These are phyloP conservation scores for Crucibulum laeve DNA, from an alignment of 768 basidiomycete species.

Conservation along the genomic window DNA sequence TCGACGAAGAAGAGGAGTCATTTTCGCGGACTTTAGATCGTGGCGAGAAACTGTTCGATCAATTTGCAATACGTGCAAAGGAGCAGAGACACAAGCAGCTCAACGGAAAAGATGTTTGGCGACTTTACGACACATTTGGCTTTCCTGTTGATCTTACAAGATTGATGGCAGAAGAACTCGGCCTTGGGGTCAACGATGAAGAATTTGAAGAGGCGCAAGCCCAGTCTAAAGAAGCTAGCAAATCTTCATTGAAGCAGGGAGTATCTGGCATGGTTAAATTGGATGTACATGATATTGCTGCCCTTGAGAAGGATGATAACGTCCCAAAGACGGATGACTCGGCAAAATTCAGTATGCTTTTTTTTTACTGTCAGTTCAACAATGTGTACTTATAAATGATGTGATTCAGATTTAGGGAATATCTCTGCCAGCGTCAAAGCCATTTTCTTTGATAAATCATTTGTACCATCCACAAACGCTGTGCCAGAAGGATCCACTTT, in stretches of 20 bases:
- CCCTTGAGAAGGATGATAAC: slow-evolving; percentile 68
- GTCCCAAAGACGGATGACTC: slow-evolving; percentile 94
- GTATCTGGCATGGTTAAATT: slow-evolving; percentile 73
- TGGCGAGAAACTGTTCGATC: slow-evolving; percentile 93
- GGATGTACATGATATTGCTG: slow-evolving; percentile 92
- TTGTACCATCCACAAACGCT: slow-evolving; percentile 60
- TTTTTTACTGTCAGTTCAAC: background rate
- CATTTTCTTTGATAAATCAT: slow-evolving; percentile 79
- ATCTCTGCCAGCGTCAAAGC: slow-evolving; percentile 73
- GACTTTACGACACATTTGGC: slow-evolving; percentile 95
- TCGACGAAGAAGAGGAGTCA: slow-evolving; percentile 96
- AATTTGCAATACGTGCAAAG: slow-evolving; percentile 69
- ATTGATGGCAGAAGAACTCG: slow-evolving; percentile 94
- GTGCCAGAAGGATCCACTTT: slow-evolving; percentile 68
- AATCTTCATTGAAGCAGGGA: slow-evolving; percentile 72
- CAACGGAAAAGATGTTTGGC: slow-evolving; percentile 92
- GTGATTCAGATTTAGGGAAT: slow-evolving; percentile 68
- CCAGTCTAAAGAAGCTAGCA: slow-evolving; percentile 87
- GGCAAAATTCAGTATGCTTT: slow-evolving; percentile 77
- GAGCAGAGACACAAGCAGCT: slow-evolving; percentile 62
- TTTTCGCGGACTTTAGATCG: slow-evolving; percentile 97
- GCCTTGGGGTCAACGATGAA: slow-evolving; percentile 75
- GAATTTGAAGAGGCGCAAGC: slow-evolving; percentile 90
- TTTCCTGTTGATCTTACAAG: slow-evolving; percentile 96
- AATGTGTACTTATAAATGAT: background rate